Evolutionary conservation across 768 basidiomycete species (phyloP).

Genomic region (Hygrophorus russula): DNA sequence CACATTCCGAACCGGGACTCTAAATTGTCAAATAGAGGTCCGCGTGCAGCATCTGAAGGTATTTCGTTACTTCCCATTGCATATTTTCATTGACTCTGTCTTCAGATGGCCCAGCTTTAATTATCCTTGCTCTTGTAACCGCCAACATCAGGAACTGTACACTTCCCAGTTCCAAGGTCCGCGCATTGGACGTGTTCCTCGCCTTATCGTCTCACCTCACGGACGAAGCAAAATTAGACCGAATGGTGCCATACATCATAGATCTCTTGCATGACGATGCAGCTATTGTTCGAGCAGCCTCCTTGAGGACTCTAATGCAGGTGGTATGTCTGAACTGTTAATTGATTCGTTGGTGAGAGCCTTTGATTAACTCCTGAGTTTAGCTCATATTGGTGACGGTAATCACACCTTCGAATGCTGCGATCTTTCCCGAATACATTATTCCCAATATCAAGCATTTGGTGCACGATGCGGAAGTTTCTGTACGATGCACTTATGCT

Average conservation of each 20-base stretch:
- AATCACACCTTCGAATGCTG: constrained; percentile 69
- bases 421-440: constrained; percentile 92
- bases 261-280: constrained; percentile 82
- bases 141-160: constrained; percentile 84
- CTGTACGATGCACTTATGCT: constrained; percentile 70
- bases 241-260: constrained; percentile 86
- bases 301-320: constrained; percentile 71
- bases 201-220: constrained; percentile 73
- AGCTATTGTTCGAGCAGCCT: constrained; percentile 70
- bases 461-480: constrained; percentile 73
- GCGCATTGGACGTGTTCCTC: constrained; percentile 77
- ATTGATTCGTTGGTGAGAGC: background rate
- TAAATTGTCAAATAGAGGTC: constrained; percentile 36
- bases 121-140: constrained; percentile 78
- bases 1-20: constrained; percentile 65
- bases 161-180: constrained; percentile 77
- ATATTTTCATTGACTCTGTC: background rate
- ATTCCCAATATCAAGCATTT: constrained; percentile 83
- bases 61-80: background rate
- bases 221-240: constrained; percentile 91
- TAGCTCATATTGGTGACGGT: constrained; percentile 51
- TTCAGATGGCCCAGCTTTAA: constrained; percentile 78
- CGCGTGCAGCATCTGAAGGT: constrained; percentile 56
- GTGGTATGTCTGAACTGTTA: constrained; percentile 49
- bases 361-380: background rate